Base-by-base conservation (phyloP, 2,329 filamentous ascomycete species). In the Dactylellina cionopaga region DNA sequence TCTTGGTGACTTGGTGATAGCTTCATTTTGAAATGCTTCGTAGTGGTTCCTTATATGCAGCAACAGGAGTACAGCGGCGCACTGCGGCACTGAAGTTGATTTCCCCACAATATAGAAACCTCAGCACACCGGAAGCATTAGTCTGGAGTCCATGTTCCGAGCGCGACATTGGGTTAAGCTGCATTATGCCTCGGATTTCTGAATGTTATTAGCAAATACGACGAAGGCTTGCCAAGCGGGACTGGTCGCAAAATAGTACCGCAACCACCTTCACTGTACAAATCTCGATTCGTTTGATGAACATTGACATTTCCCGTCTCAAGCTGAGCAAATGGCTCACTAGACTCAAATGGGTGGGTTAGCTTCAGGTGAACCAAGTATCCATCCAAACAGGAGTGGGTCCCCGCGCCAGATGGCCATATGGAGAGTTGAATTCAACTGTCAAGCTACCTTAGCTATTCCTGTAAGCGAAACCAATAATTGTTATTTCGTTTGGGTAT, bases 381-480 rank as follows among this genome's bases (percentile, higher is more conserved):
- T 51, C 27, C 27, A 47, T 47, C 55, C 55, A 47, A 17, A 56
- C 29, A 13, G 46, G 22, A 43, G 51, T 58, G 51, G 62, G 52
- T 58, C 51, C 51, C 31, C 62, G 35, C 54, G n/a, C 24, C 39
- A 29, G 31, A 24, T n/a, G n/a, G n/a, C n/a, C n/a, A n/a, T n/a
- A n/a, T n/a, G n/a, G n/a, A 33, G 33, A 58, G 62, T 17, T 39
- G n/a, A 47, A 29, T 35, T 33, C 37, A 41, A 49, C 44, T 54
- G n/a, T 55, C 54, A 49, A 29, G 33, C 51, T 39, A 33, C 24
- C 33, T 25, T 35, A 69, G 55, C 66, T 41, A 52, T 43, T 58
- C 66, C 66, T 58, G 35, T 71, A 56, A 54, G 66, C 66, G 49
- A 56, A 55, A 31, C 66, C 66, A 71, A 71, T 71, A 37, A 33